A percentile compares a stretch with the other conserved stretches of the same genome.
These are phyloP conservation scores for Eudorina sp. DNA, from an alignment of 139 green algal species.

Conservation along the genomic window DNA sequence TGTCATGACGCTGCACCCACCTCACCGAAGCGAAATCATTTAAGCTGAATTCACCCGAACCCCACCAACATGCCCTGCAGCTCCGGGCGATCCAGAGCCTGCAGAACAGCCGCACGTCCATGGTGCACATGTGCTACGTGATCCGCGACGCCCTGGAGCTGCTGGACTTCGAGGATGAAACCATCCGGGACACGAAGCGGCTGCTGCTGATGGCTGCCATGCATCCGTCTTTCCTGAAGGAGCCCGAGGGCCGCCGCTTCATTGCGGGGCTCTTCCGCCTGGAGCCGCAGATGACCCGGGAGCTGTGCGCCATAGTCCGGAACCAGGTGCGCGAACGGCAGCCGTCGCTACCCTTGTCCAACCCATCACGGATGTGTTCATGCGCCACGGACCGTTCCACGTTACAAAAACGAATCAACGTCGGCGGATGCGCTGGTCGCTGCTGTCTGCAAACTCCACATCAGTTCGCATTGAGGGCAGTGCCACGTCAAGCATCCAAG, in stretches of 20 bases:
- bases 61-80: conserved; percentile 39
- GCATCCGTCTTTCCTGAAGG: conserved; percentile 75
- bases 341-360: neutral
- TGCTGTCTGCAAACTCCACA: too few species aligned
- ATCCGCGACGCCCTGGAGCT: conserved; percentile 75
- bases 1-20: too few species aligned
- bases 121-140: conserved; percentile 80
- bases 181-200: conserved; percentile 73
- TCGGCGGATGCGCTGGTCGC: too few species aligned
- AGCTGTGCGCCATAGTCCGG: conserved; percentile 81
- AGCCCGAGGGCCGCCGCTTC: conserved; percentile 81
- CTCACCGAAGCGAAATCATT: too few species aligned
- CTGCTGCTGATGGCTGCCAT: conserved; percentile 81
- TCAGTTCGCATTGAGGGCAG: too few species aligned
- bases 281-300: conserved; percentile 72
- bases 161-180: conserved; percentile 85
- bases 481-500: too few species aligned
- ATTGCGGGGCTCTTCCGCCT: conserved; percentile 79
- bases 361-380: too few species aligned
- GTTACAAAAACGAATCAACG: too few species aligned
- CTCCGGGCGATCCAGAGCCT: conserved; percentile 47
- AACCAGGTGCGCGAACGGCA: conserved; percentile 80
- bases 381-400: too few species aligned
- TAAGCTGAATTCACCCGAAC: too few species aligned
- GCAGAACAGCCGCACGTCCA: conserved; percentile 39